These are phyloP conservation scores for Saccharum officinarum DNA, from an alignment of 176 grass and related monocot genomes.

Conservation along the genomic window DNA sequence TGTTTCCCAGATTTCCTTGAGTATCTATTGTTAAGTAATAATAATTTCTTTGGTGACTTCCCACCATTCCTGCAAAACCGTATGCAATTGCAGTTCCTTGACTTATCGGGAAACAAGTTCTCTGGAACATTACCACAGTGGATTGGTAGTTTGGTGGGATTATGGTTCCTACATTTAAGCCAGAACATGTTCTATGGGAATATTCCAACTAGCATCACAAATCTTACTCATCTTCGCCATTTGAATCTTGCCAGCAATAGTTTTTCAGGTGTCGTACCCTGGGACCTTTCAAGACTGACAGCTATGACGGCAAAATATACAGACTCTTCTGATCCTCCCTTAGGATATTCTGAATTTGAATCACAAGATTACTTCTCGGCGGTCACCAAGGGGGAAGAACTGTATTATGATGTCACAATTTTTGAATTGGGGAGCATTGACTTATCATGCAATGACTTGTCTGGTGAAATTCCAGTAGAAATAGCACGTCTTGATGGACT, in stretches of 20 bases:
- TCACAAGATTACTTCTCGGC: too few species aligned
- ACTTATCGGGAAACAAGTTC: background rate
- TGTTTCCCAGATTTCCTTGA: too few species aligned
- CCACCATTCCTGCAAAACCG: background rate
- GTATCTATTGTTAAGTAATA: background rate
- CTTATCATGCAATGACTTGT: conserved; percentile 25
- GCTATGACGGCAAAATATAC: too few species aligned
- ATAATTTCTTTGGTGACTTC: conserved; percentile 2
- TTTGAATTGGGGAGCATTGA: conserved; percentile 19
- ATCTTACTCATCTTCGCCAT: conserved; percentile 15
- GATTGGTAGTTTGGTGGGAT: background rate
- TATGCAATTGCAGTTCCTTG: background rate
- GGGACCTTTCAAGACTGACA: background rate
- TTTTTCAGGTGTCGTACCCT: conserved; percentile 27
- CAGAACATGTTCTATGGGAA: conserved; percentile 35
- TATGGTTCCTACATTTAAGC: background rate
- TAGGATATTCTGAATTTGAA: too few species aligned
- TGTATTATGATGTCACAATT: background rate
- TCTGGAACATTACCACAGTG: background rate
- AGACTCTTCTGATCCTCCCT: too few species aligned
- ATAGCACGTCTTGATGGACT: conserved; percentile 4
- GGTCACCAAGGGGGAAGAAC: conserved; percentile 31
- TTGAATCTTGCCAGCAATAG: conserved; percentile 41
- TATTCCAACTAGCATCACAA: conserved; percentile 2
- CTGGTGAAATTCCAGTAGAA: background rate